A percentile compares a stretch with the other conserved stretches of the same genome.
phyloP scores from a whole-genome alignment of 2,329 filamentous ascomycete species.

The Fusarium incarnatum region DNA sequence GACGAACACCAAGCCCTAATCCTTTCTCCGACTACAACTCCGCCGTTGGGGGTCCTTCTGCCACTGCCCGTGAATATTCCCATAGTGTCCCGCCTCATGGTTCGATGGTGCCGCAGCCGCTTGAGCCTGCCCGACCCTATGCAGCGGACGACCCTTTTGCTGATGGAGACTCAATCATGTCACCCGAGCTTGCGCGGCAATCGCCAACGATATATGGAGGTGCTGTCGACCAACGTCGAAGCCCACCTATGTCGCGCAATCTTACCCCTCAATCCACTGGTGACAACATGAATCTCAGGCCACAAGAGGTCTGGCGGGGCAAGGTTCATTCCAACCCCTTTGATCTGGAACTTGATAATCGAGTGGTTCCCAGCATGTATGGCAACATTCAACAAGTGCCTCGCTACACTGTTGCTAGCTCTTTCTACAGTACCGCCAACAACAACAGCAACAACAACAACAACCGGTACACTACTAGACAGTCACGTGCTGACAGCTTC shows the following conservation, averaged over 20 bases:
- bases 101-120: constrained; percentile 55
- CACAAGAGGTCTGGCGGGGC: constrained; percentile 57
- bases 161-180: constrained; percentile 59
- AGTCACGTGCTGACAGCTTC: constrained; percentile 52
- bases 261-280: constrained; percentile 46
- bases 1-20: constrained; percentile 34
- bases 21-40: constrained; percentile 59
- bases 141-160: constrained; percentile 58
- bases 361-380: constrained; percentile 32
- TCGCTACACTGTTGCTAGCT: constrained; percentile 40
- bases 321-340: constrained; percentile 74
- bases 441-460: not conserved
- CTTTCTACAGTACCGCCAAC: constrained; percentile 38
- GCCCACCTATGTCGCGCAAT: constrained; percentile 54
- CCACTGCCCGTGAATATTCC: constrained; percentile 43
- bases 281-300: constrained; percentile 50
- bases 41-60: constrained; percentile 50
- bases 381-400: constrained; percentile 38
- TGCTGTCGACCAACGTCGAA: constrained; percentile 63
- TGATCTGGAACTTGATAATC: constrained; percentile 64
- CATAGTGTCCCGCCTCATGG: constrained; percentile 55
- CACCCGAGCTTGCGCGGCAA: constrained; percentile 42
- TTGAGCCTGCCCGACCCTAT: constrained; percentile 43
- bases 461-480: constrained; percentile 60
- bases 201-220: constrained; percentile 58